Evolutionary conservation across 2,329 filamentous ascomycete genomes (phyloP).

Genomic region (Cladophialophora bantiana): DNA sequence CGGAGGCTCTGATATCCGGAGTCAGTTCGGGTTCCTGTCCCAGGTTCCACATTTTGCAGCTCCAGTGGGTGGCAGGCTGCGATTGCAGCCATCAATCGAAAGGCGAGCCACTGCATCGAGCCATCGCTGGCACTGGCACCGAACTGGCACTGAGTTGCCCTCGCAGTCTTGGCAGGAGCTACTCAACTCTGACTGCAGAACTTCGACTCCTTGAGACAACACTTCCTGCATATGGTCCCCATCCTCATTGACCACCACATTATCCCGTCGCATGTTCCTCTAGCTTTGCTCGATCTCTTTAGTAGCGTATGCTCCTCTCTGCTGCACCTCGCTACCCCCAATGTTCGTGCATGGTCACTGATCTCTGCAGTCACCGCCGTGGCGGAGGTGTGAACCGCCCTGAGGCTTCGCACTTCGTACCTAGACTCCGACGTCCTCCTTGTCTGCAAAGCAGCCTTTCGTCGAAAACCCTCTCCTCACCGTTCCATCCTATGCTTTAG

Average conservation of each 20-base stretch:
- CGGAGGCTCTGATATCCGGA: slow-evolving; percentile 1
- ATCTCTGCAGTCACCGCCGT: slow-evolving; percentile 30
- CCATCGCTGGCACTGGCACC: not conserved
- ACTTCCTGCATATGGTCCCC: slow-evolving; percentile 15
- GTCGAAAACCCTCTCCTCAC: not conserved
- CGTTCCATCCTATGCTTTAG: not conserved
- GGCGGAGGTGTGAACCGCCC: slow-evolving; percentile 32
- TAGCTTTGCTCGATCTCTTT: slow-evolving; percentile 14
- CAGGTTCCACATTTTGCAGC: slow-evolving; percentile 10
- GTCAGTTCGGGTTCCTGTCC: not conserved
- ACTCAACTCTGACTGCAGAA: slow-evolving; percentile 14
- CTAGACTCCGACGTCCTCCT: slow-evolving; percentile 4
- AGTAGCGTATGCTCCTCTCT: slow-evolving; percentile 17
- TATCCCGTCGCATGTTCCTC: slow-evolving; percentile 21
- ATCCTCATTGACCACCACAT: slow-evolving; percentile 18
- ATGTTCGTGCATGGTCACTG: slow-evolving; percentile 16
- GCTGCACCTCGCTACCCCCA: not conserved
- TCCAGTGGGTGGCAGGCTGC: slow-evolving; percentile 19
- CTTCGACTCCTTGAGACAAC: slow-evolving; percentile 20
- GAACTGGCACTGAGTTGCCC: no score
- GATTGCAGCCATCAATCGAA: slow-evolving; percentile 7
- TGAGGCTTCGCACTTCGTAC: slow-evolving; percentile 18
- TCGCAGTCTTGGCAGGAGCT: slow-evolving; percentile 22
- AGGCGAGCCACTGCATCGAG: not conserved
- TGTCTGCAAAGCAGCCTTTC: slow-evolving; percentile 2